These are phyloP conservation scores for Penicillium parvum DNA, from an alignment of 495 filamentous ascomycete genomes.

Conservation along the genomic window DNA sequence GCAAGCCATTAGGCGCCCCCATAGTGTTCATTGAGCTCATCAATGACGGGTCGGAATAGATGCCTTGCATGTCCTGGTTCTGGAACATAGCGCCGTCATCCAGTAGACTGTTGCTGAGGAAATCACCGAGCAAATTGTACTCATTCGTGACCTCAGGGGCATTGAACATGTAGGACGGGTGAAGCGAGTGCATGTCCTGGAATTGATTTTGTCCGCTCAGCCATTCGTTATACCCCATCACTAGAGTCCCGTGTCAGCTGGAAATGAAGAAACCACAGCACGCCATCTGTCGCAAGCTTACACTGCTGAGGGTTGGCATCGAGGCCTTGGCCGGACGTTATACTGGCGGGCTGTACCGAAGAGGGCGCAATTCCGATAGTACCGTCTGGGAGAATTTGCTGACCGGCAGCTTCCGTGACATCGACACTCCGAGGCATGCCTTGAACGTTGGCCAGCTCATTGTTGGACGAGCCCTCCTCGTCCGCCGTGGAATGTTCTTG, in stretches of 20 bases:
- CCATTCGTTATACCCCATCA: conserved; percentile 65
- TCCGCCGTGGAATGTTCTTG: conserved; percentile 55
- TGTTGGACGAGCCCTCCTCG: conserved; percentile 53
- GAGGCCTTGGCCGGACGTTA: conserved; percentile 43
- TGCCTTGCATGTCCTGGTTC: conserved; percentile 55
- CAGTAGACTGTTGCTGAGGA: conserved; percentile 80
- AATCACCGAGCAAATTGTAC: conserved; percentile 94
- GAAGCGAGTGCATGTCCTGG: conserved; percentile 90
- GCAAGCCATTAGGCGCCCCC: conserved; percentile 27
- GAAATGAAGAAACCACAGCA: conserved; percentile 5
- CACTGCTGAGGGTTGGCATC: conserved; percentile 63
- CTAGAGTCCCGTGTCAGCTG: conserved; percentile 40
- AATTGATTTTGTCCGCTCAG: conserved; percentile 72
- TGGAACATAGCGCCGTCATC: conserved; percentile 68
- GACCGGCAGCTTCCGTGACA: conserved; percentile 38
- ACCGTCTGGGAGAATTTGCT: conserved; percentile 37
- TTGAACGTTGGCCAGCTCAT: conserved; percentile 37
- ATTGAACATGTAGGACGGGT: conserved; percentile 94
- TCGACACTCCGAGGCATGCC: conserved; percentile 40
- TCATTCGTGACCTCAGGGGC: conserved; percentile 91
- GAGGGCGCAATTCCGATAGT: conserved; percentile 31
- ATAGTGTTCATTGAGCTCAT: conserved; percentile 47
- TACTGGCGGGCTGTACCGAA: conserved; percentile 32
- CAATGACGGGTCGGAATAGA: conserved; percentile 54
- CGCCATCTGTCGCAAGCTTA: conserved; percentile 48